Evolutionary conservation across 2,329 filamentous ascomycete species (phyloP).

Genomic region (Pseudogymnoascus sp.): DNA sequence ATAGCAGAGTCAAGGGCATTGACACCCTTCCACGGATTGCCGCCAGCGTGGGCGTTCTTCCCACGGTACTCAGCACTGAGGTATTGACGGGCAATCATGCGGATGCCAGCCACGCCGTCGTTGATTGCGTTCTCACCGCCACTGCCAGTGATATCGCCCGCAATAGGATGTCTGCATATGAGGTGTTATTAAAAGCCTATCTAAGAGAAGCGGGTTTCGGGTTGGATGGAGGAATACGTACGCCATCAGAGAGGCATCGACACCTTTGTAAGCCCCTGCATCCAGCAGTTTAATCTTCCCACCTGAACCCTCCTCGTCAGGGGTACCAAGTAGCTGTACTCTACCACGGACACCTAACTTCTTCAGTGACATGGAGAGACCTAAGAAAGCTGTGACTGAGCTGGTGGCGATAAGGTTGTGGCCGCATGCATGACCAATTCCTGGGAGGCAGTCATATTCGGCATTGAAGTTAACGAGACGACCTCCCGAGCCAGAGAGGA

Average conservation of each 20-base stretch:
- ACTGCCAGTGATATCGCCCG: background rate
- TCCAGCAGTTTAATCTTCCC: conserved; percentile 37
- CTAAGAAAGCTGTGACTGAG: conserved; percentile 32
- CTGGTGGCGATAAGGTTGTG: conserved; percentile 37
- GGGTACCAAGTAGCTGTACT: conserved; percentile 30
- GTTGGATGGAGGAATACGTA: conserved; percentile 23
- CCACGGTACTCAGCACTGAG: conserved; percentile 46
- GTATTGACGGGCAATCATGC: conserved; percentile 42
- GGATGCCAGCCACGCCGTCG: conserved; percentile 24
- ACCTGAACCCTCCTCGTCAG: conserved; percentile 33
- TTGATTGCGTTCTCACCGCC: background rate
- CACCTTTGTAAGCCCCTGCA: conserved; percentile 35
- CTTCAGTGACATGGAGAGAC: conserved; percentile 13
- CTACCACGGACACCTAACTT: conserved; percentile 10
- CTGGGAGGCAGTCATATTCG: conserved; percentile 32
- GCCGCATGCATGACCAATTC: conserved; percentile 36
- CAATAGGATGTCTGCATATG: background rate
- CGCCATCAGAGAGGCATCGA: conserved; percentile 33
- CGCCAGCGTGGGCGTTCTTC: conserved; percentile 46
- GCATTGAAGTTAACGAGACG: conserved; percentile 34
- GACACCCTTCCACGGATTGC: conserved; percentile 49
- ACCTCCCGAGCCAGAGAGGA: conserved; percentile 37
- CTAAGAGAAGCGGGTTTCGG: too few relatives aligned
- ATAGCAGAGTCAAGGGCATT: conserved; percentile 52
- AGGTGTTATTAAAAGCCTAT: background rate